phyloP scores from a whole-genome alignment of 2,329 filamentous ascomycete genomes.

The Ramularia collo-cygni region DNA sequence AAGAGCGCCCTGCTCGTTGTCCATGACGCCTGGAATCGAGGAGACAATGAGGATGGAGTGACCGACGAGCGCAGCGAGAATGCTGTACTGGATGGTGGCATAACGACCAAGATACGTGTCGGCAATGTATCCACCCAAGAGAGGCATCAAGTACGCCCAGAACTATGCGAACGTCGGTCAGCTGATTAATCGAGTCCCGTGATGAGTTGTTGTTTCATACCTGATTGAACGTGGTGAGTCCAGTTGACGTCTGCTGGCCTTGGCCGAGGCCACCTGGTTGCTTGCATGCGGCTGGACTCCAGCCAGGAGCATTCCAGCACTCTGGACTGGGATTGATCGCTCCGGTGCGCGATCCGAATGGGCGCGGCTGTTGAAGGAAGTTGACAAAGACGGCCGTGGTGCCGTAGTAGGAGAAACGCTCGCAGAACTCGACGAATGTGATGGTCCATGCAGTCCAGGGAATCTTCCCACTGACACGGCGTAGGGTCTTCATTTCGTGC shows the following conservation, averaged over 20 bases:
- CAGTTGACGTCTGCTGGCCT: conserved; percentile 38
- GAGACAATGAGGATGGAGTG: conserved; percentile 61
- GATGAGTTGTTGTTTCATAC: background rate
- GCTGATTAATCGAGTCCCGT: background rate
- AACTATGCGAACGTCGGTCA: conserved; percentile 39
- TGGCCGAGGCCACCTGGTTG: conserved; percentile 37
- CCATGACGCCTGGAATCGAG: conserved; percentile 57
- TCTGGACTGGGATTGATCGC: conserved; percentile 30
- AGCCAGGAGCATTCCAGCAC: conserved; percentile 31
- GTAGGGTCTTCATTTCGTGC: conserved; percentile 37
- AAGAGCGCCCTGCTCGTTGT: conserved; percentile 48
- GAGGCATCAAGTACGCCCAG: conserved; percentile 43
- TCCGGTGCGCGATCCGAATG: conserved; percentile 32
- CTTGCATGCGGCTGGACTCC: conserved; percentile 22
- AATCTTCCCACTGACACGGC: conserved; percentile 40
- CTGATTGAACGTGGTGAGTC: conserved; percentile 24
- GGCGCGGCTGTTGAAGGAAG: conserved; percentile 35
- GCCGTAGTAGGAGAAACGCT: conserved; percentile 41
- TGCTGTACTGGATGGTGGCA: conserved; percentile 62
- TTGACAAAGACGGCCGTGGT: conserved; percentile 44
- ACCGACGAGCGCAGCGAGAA: conserved; percentile 55
- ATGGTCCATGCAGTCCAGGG: conserved; percentile 42
- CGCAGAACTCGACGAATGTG: conserved; percentile 44
- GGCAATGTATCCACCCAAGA: conserved; percentile 46
- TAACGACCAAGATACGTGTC: conserved; percentile 65